Base-by-base conservation (phyloP, 177 flowering plant species). In the Vitis hybrid region DNA sequence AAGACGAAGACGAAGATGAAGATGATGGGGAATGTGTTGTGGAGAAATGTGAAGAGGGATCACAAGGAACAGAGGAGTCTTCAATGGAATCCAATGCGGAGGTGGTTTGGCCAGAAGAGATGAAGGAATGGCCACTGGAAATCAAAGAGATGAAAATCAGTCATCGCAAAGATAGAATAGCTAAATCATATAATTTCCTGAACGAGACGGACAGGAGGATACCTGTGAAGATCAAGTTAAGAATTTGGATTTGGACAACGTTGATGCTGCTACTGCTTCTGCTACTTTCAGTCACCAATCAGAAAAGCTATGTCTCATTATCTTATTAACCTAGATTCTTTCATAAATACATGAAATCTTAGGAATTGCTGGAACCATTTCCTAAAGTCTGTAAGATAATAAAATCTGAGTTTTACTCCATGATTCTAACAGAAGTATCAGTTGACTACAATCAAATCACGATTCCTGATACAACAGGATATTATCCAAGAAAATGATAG, bases 51-150 rank as follows among this genome's bases (percentile, higher is more conserved):
- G 81, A 73, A 65, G 78, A 63, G 34, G 75, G 73, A 56, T 77
- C 83, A 10, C 80, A 76, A 76, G 81, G 71, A 63, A 80, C 85
- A 45, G 70, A 57, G 8, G 73, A 71, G 63, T 78, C 86, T 45
- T 76, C 87, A 2, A 59, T 59, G 63, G 83, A 78, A 56, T 80
- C 82, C 45, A 79, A 70, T 20, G 68, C 75, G 0, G 83, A 78
- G 45, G 74, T 80, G 58, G 63, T 77, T 16, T 82, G 87, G 89
- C 87, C 84, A 13, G 74, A 57, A 14, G 87, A 81, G 34, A 39
- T 68, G 20, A 57, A 74, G 49, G 69, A 52, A 55, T 50, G 60
- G 12, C 55, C 76, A 16, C 20, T 26, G 45, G 58, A 70, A 34
- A 29, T 61, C 10, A 55, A 67, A 51, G 61, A 63, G 18, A 67